These are phyloP conservation scores for Blastocystis sp. DNA, from an alignment of 352 stramenopile genomes.

Conservation along the genomic window DNA sequence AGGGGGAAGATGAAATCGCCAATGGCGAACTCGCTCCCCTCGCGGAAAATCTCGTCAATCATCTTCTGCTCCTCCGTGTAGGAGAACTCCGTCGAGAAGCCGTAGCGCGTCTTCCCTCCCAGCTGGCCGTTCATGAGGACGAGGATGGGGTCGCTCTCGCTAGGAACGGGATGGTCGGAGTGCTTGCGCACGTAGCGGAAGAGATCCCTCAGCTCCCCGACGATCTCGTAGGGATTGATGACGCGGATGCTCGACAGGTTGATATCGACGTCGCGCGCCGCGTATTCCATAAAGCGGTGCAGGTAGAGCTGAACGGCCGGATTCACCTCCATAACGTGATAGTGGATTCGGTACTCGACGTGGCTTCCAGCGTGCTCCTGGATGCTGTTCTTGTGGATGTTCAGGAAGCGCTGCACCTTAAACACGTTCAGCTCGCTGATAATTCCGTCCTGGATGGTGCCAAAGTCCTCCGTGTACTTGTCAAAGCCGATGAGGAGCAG, in stretches of 20 bases:
- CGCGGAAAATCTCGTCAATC: slow-evolving; percentile 61
- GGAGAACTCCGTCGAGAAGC: slow-evolving; percentile 55
- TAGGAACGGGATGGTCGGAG: slow-evolving; percentile 32
- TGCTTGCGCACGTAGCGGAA: slow-evolving; percentile 21
- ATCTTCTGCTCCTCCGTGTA: slow-evolving; percentile 53
- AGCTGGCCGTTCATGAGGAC: slow-evolving; percentile 34
- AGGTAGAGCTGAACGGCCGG: slow-evolving; percentile 49
- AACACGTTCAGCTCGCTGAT: slow-evolving; percentile 16
- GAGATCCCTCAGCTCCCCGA: slow-evolving; percentile 19
- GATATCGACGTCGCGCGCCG: slow-evolving; percentile 42
- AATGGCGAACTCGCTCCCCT: slow-evolving; percentile 54
- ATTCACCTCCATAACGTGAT: slow-evolving; percentile 49
- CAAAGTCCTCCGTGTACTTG: neutral
- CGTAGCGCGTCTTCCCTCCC: neutral
- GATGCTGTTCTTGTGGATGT: slow-evolving; percentile 18
- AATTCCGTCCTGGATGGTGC: slow-evolving; percentile 40
- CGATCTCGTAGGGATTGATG: slow-evolving; percentile 58
- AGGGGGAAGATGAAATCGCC: slow-evolving; percentile 66
- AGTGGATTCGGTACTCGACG: slow-evolving; percentile 39
- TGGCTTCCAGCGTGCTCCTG: slow-evolving; percentile 41
- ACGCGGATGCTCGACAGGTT: slow-evolving; percentile 45
- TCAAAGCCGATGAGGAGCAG: slow-evolving; percentile 61
- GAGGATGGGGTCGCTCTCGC: slow-evolving; percentile 25
- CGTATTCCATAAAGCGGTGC: slow-evolving; percentile 10
- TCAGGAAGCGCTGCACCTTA: slow-evolving; percentile 60